Base-by-base conservation (phyloP, 495 filamentous ascomycete genomes). In the Schizothecium vesticola region DNA sequence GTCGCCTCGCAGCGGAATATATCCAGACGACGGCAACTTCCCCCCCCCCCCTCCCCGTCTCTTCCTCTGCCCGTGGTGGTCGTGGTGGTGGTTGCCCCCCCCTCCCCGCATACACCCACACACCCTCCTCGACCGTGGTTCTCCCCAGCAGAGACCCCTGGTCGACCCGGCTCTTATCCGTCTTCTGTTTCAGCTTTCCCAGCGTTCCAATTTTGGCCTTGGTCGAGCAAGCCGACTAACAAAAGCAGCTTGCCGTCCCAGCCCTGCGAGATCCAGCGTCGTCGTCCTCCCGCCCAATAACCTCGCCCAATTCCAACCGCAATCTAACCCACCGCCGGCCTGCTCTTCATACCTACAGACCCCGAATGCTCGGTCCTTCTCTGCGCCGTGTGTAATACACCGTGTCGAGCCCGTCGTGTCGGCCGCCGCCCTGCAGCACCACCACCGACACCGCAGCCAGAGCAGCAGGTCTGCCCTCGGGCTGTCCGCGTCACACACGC, bases 211-310 rank as follows among this genome's bases (percentile, higher is more conserved):
- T 24, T 56, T 33, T 65, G 51, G 56, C 11, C 16, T 23, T 51
- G 28, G 8, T 16, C 59, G 59, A 13, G n/a, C 60, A 59, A 12
- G 21, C 43, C 65, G 61, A 71, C 65, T 65, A 56, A 61, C 58
- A 70, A 67, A 67, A 64, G 60, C 65, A 71, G 69, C 56, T 36
- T 71, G 33, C 69, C 69, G 69, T 71, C 61, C 65, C 61, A 71
- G 70, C 59, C 63, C 66, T 66, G 62, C 62, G 63, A 63, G 56
- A 68, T 66, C 66, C n/a, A 63, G 36, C 22, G 61, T 61, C 64
- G 43, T 29, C 13, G 23, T 55, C 64, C 58, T 58, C 26, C 26
- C 60, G 43, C 64, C 69, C 63, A 63, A 63, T 63, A 61, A 60
- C 65, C 57, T 68, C 59, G 56, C 22, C 59, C 58, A 43, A 65